Evolutionary conservation across 768 basidiomycete genomes (phyloP).

Genomic region (Hebeloma cylindrosporum): DNA sequence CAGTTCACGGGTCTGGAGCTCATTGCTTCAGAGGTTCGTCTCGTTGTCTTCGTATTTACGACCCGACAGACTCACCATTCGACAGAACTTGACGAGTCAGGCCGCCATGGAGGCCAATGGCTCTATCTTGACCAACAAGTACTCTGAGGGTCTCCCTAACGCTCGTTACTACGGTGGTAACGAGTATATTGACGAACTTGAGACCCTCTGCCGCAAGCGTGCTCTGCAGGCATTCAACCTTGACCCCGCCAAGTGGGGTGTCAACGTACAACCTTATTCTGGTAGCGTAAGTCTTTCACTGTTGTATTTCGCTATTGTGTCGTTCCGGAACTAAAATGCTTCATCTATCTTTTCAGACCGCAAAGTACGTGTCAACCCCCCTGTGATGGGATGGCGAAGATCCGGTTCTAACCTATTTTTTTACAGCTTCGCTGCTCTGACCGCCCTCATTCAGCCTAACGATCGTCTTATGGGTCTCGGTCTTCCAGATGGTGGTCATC

Average conservation of each 20-base stretch:
- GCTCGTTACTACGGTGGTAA: slow-evolving; percentile 98
- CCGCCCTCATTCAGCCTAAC: slow-evolving; percentile 93
- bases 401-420: slow-evolving; percentile 18
- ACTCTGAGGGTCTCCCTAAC: slow-evolving; percentile 98
- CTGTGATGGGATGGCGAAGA: slow-evolving; percentile 1
- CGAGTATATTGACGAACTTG: slow-evolving; percentile 97
- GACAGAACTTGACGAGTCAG: slow-evolving; percentile 91
- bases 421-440: slow-evolving; percentile 90
- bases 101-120: slow-evolving; percentile 99
- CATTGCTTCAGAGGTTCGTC: slow-evolving; percentile 92
- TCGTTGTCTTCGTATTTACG: neutral
- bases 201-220: slow-evolving; percentile 91
- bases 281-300: slow-evolving; percentile 61
- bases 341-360: slow-evolving; percentile 55
- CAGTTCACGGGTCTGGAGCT: slow-evolving; percentile 98
- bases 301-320: neutral
- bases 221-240: slow-evolving; percentile 96
- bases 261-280: slow-evolving; percentile 99
- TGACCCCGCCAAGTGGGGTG: slow-evolving; percentile 91
- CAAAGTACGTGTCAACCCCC: slow-evolving; percentile 60
- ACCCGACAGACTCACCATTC: neutral
- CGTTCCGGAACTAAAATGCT: slow-evolving; percentile 19
- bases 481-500: slow-evolving; percentile 95
- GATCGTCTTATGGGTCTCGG: slow-evolving; percentile 99
- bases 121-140: slow-evolving; percentile 98